Conservation (phyloP, 1,139 yeast species). For the Yamadazyma taylorii region DNA sequence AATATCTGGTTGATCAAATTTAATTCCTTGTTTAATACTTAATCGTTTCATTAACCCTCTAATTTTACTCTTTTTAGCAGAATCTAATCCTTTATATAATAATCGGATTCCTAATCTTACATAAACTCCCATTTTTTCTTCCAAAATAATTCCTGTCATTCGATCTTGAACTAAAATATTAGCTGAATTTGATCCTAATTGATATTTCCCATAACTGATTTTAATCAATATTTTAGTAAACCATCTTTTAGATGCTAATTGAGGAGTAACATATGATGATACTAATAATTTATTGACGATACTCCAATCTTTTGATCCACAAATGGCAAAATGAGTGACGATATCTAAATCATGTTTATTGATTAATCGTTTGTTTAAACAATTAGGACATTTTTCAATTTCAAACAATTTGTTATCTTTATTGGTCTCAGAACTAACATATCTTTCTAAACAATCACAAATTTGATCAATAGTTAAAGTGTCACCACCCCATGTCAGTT, state of each 20-base stretch:
- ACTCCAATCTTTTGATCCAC: constrained; percentile 79
- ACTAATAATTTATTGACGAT: constrained; percentile 64
- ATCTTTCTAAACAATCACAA: constrained; percentile 51
- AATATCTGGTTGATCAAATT: constrained; percentile 73
- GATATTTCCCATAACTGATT: constrained; percentile 84
- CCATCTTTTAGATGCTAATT: constrained; percentile 87
- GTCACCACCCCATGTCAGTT: constrained; percentile 56
- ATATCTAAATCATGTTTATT: constrained; percentile 64
- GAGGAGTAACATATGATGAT: constrained; percentile 75
- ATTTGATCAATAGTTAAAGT: constrained; percentile 57
- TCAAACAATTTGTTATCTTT: constrained; percentile 48
- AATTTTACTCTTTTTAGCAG: constrained; percentile 55
- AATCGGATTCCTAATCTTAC: constrained; percentile 85
- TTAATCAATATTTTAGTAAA: constrained; percentile 79
- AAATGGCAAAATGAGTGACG: constrained; percentile 82
- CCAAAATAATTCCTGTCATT: constrained; percentile 79
- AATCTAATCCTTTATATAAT: constrained; percentile 70
- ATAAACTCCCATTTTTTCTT: constrained; percentile 89
- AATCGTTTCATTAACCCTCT: constrained; percentile 58
- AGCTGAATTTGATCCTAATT: constrained; percentile 88
- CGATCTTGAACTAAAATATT: constrained; percentile 93
- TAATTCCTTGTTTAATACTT: constrained; percentile 79
- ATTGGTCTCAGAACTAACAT: constrained; percentile 24
- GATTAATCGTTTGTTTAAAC: constrained; percentile 60
- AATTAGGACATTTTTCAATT: constrained; percentile 74